Conservation (phyloP, 1,284 basidiomycete species). For the Malassezia equina region DNA sequence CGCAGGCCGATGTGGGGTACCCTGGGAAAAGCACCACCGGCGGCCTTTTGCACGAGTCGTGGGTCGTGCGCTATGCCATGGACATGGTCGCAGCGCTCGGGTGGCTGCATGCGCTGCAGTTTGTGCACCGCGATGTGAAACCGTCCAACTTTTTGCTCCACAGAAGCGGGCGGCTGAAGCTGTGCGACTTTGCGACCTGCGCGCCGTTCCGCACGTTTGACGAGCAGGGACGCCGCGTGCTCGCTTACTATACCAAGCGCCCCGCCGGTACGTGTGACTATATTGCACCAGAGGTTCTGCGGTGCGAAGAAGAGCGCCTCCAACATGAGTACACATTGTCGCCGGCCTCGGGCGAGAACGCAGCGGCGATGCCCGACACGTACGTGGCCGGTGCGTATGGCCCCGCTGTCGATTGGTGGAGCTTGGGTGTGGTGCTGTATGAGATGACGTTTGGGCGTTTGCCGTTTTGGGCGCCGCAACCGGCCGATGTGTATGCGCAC, state of each 20-base stretch:
- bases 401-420: slow-evolving; percentile 47
- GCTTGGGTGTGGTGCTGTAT: slow-evolving; percentile 42
- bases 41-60: slow-evolving; percentile 33
- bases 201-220: slow-evolving; percentile 39
- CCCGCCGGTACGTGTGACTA: slow-evolving; percentile 46
- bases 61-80: slow-evolving; percentile 32
- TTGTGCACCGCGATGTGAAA: slow-evolving; percentile 45
- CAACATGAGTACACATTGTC: slow-evolving; percentile 10
- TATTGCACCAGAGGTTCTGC: slow-evolving; percentile 43
- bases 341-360: background rate
- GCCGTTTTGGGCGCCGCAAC: slow-evolving; percentile 40
- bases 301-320: slow-evolving; percentile 33
- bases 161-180: slow-evolving; percentile 37
- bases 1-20: slow-evolving; percentile 23
- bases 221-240: slow-evolving; percentile 21
- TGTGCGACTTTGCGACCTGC: slow-evolving; percentile 45
- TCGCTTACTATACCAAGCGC: slow-evolving; percentile 33
- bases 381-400: slow-evolving; percentile 34
- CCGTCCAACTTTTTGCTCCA: slow-evolving; percentile 44
- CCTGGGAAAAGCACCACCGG: slow-evolving; percentile 29
- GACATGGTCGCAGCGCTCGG: slow-evolving; percentile 44
- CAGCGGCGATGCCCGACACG: slow-evolving; percentile 10
- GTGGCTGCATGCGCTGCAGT: slow-evolving; percentile 38
- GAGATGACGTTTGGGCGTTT: slow-evolving; percentile 41
- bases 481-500: slow-evolving; percentile 38